Conservation (phyloP, 441 rosid genomes). For the Mallotus repandus region DNA sequence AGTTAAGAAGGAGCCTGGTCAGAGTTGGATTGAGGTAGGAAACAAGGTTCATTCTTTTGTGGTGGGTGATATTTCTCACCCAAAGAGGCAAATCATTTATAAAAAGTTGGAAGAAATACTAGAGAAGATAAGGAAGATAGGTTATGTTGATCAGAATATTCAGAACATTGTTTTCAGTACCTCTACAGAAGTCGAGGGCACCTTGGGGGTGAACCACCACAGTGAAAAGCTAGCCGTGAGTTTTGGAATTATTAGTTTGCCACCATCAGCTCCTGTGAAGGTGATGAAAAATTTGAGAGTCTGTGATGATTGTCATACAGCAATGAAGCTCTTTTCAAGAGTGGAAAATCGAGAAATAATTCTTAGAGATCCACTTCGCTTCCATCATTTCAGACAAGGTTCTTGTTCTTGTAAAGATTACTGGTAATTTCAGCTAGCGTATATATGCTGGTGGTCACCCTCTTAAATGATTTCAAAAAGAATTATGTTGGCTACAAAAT, state of each 20-base stretch:
- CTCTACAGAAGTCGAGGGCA: background rate
- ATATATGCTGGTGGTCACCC: background rate
- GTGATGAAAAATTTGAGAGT: slow-evolving; percentile 28
- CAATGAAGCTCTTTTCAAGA: slow-evolving; percentile 19
- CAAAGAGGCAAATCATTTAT: slow-evolving; percentile 4
- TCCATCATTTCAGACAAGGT: slow-evolving; percentile 21
- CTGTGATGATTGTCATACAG: slow-evolving; percentile 23
- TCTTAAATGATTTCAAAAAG: background rate
- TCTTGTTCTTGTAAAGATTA: slow-evolving; percentile 17
- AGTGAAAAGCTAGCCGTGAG: slow-evolving; percentile 23
- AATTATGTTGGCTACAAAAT: background rate
- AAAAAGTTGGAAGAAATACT: slow-evolving; percentile 5
- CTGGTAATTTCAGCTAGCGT: background rate
- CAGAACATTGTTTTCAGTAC: background rate
- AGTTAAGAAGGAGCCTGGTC: slow-evolving; percentile 40
- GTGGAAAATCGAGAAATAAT: slow-evolving; percentile 19
- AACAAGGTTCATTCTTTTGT: slow-evolving; percentile 11
- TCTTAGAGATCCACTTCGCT: slow-evolving; percentile 19
- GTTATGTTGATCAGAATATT: slow-evolving; percentile 3
- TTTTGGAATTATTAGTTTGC: slow-evolving; percentile 20
- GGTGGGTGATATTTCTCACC: slow-evolving; percentile 20
- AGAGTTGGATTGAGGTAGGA: slow-evolving; percentile 45
- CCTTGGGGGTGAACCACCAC: slow-evolving; percentile 9
- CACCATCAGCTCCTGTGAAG: slow-evolving; percentile 24
- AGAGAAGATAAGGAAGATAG: slow-evolving; percentile 15